phyloP scores from a whole-genome alignment of 1,284 basidiomycete genomes.

The Marasmius fiardii region DNA sequence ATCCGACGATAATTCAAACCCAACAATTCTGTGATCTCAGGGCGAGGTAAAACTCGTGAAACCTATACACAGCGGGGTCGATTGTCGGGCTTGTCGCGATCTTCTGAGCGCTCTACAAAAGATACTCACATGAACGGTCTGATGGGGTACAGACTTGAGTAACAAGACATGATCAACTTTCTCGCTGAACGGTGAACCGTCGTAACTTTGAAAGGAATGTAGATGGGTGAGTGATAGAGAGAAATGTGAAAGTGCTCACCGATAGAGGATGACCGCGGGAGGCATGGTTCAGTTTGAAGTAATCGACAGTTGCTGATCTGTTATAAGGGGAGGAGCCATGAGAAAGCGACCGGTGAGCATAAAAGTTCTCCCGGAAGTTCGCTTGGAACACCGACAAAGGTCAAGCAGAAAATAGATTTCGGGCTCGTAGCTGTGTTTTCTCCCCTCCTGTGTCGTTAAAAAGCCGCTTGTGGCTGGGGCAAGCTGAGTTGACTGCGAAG shows the following conservation, averaged over 20 bases:
- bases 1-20: conserved; percentile 53
- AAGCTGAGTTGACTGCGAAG: not conserved
- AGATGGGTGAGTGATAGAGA: not conserved
- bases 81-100: not conserved
- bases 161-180: conserved; percentile 50
- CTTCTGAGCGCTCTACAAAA: not conserved
- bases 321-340: no score
- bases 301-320: no score
- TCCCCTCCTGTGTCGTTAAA: not conserved
- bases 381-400: no score
- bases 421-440: no score
- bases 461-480: not conserved
- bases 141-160: conserved; percentile 46
- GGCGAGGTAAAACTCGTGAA: conserved; percentile 45
- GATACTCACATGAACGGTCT: conserved; percentile 41
- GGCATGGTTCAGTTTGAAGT: not conserved
- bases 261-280: conserved; percentile 33
- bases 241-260: conserved; percentile 32
- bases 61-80: conserved; percentile 31
- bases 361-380: no score
- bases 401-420: no score
- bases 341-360: no score
- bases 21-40: conserved; percentile 47
- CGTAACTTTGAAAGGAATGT: conserved; percentile 34
- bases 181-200: conserved; percentile 47